Base-by-base conservation (phyloP, 805 yeast species). In the Yarrowia osloensis region DNA sequence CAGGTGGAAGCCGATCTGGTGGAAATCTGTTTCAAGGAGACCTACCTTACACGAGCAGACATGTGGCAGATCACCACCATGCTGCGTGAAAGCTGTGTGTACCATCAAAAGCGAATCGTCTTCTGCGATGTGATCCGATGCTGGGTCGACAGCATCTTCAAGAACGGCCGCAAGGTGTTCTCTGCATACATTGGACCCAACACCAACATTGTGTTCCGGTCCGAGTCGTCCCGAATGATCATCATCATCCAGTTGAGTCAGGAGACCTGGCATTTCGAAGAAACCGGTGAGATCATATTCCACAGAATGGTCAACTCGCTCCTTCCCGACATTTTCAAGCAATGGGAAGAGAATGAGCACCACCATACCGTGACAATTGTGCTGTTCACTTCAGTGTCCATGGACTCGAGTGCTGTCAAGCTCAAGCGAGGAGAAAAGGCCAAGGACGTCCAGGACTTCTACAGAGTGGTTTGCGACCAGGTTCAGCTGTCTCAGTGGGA, bases 201-300 rank as follows among this genome's bases (percentile, higher is more conserved):
- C 29, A 93, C 99, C 3, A 88, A 88, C 70, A 79, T 95, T 31
- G 90, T 92, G 0, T 94, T 90, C 75, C 82, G 99, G 55, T 91
- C 98, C 1, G 98, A 94, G 73, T 88, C 97, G 46, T 96, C 98
- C 1, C 85, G 89, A 67, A 79, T 94, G 67, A 84, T 91, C 17
- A 89, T 93, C 61, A 81, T 95, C 69, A 86, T 95, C 62, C 99
- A 95, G 74, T 86, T 93, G 69, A 90, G 98, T 0, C 84, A 89
- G 44, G 99, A 95, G 73, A 95, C 95, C 98, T 95, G 98, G 96
- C 91, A 92, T 75, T 95, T 95, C 76, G 98, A 95, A 77, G 97
- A 93, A 73, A 89, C 89, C 70, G 99, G 99, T 1, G 98, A 94
- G 74, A 89, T 93, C 66, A 85, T 91, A 85, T 94, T 94, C 75